Evolutionary conservation across 1,139 yeast genomes (phyloP).

Genomic region (Arxiozyma slooffiae): DNA sequence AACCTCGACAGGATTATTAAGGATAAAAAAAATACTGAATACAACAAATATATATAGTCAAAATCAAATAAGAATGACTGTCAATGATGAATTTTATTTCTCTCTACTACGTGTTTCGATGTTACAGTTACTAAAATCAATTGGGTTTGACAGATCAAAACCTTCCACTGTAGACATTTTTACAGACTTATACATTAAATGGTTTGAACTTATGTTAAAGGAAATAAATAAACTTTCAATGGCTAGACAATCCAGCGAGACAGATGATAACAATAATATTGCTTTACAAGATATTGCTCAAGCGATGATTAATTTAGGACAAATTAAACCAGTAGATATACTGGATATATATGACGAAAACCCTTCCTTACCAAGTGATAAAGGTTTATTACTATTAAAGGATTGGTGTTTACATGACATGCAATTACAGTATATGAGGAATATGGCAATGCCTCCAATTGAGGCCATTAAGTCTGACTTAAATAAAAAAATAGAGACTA

Average conservation of each 20-base stretch:
- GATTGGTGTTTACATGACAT: slow-evolving; percentile 40
- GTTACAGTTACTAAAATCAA: slow-evolving; percentile 56
- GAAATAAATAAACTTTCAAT: slow-evolving; percentile 33
- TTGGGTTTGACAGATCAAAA: slow-evolving; percentile 63
- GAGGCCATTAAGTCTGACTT: slow-evolving; percentile 11
- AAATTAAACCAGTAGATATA: slow-evolving; percentile 40
- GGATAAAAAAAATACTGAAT: neutral
- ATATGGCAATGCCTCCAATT: slow-evolving; percentile 32
- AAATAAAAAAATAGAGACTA: neutral
- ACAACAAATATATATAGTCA: neutral
- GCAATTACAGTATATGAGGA: slow-evolving; percentile 34
- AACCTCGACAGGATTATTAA: too few species aligned
- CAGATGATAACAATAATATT: slow-evolving; percentile 35
- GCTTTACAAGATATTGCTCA: slow-evolving; percentile 50
- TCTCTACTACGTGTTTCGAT: slow-evolving; percentile 54
- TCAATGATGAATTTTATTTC: slow-evolving; percentile 41
- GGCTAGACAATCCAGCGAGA: slow-evolving; percentile 26
- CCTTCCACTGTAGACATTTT: slow-evolving; percentile 52
- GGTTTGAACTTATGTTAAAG: slow-evolving; percentile 39
- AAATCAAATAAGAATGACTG: slow-evolving; percentile 11
- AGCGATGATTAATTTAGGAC: slow-evolving; percentile 48
- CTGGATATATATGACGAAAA: slow-evolving; percentile 37
- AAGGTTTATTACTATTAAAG: slow-evolving; percentile 38
- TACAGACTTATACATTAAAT: slow-evolving; percentile 54
- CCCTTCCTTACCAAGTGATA: slow-evolving; percentile 30